Evolutionary conservation across 306 rosid genomes (phyloP), one percentile per base, ranked within the genome.

Genomic region (Begonia masoniana): DNA sequence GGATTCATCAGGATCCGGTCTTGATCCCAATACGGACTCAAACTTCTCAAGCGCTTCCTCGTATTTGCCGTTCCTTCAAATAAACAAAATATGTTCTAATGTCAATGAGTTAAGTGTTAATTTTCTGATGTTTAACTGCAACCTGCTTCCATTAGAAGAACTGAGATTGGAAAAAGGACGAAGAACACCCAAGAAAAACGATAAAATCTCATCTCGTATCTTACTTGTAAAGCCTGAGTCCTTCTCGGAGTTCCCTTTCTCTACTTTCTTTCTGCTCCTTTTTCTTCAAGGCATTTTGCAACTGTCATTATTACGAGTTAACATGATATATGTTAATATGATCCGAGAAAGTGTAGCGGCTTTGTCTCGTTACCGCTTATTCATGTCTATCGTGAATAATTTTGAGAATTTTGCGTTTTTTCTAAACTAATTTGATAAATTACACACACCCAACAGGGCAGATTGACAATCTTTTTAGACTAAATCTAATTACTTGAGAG

Each of bases 31-130:
- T 26, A 86, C 81, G 26, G 96, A 91, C 66, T 86, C 99, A 19
- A 91, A 86, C 56, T 76, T 91, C 74, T 73, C 92, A 57, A 83
- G 58, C 13, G 99, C 99, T 79, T 86, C 84, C 72, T 91, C 96
- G 42, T 86, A 91, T 71, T 83, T 86, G 42, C 67, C 82, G 56
- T 46, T 72, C 82, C 99, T 91, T 79, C 9, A 26, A 17, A 12
- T 10, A 50, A 42, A 58, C 4, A 43, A 13, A 35, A 58, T 0
- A 6, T 9, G 49, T 43, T 9, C 36, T 31, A 31, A 31, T 31
- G 39, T 31, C 9, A 19, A 50, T 47, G 13, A 57, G 55, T 10
- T 15, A n/a, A n/a, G 7, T 11, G 45, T 42, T 15, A 7, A 58
- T 24, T 31, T 31, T 45, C 15, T 10, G 49, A 17, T 42, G 63